These are phyloP conservation scores for Aspergillus sojae DNA, from an alignment of 2,329 filamentous ascomycete species.

Conservation along the genomic window DNA sequence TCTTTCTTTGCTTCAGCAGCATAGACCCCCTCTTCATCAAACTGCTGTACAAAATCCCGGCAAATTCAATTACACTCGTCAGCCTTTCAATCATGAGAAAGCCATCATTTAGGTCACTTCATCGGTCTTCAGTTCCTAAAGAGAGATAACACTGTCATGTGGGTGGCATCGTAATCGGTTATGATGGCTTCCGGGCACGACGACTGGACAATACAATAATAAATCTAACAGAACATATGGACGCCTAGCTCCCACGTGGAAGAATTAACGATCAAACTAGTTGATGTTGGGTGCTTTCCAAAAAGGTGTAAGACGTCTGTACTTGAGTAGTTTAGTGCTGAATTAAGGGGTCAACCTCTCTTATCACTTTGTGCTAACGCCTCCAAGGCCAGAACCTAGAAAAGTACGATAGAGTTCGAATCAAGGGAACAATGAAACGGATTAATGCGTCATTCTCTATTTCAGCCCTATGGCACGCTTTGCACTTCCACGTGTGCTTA, in stretches of 20 bases:
- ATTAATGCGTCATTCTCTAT: background rate
- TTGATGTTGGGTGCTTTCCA: background rate
- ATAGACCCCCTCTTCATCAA: conserved; percentile 21
- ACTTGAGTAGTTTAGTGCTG: too few relatives aligned
- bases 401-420: too few relatives aligned
- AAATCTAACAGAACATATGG: too few relatives aligned
- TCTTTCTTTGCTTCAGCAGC: background rate
- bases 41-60: conserved; percentile 7
- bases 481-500: background rate
- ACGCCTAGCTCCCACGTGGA: too few relatives aligned
- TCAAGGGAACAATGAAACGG: background rate
- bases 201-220: too few relatives aligned
- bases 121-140: too few relatives aligned
- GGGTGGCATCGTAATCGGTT: too few relatives aligned
- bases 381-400: background rate
- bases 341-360: background rate
- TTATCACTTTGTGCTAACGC: background rate
- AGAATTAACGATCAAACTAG: too few relatives aligned
- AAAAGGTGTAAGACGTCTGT: background rate
- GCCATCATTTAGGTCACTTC: too few relatives aligned
- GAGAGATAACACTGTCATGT: too few relatives aligned
- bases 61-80: conserved; percentile 19
- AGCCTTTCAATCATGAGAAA: conserved; percentile 12
- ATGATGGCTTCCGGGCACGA: too few relatives aligned
- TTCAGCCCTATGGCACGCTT: background rate